Percentiles rank a stretch among this genome's conserved stretches.
Evolutionary conservation across 345 rosid species (phyloP).

Genomic region (Sonneratia alba): DNA sequence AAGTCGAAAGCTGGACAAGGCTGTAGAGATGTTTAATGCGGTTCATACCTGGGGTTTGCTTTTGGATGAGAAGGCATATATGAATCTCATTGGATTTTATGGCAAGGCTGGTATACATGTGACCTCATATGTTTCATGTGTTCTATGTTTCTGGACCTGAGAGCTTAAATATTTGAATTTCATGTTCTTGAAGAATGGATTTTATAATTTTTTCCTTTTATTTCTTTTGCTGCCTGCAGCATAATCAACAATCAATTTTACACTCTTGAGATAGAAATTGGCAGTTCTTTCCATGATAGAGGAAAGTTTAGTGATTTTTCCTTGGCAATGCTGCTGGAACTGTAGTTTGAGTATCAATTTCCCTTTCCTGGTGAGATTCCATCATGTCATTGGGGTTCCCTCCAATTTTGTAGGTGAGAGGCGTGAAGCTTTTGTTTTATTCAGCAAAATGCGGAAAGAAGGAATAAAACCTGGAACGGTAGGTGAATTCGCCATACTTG

Average conservation of each 20-base stretch:
- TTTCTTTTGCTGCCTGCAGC: not conserved
- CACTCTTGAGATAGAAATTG: not conserved
- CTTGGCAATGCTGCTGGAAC: not conserved
- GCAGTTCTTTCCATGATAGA: not conserved
- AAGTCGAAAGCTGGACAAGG: constrained; percentile 50
- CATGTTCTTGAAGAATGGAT: not conserved
- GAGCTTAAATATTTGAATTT: not conserved
- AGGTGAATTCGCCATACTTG: constrained; percentile 12
- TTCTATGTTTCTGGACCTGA: not conserved
- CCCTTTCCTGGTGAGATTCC: not conserved
- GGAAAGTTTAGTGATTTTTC: not conserved
- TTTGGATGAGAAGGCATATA: constrained; percentile 74
- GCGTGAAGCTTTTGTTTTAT: constrained; percentile 46
- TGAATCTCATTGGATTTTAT: constrained; percentile 53
- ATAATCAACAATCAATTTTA: not conserved
- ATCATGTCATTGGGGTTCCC: not conserved
- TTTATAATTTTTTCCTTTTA: not conserved
- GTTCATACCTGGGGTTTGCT: constrained; percentile 36
- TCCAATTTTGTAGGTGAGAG: constrained; percentile 41
- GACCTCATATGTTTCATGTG: not conserved
- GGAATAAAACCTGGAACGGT: constrained; percentile 74
- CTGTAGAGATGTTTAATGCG: constrained; percentile 43
- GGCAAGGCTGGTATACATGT: constrained; percentile 62
- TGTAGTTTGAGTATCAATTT: not conserved
- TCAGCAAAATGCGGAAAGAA: constrained; percentile 54